Evolutionary conservation across 768 basidiomycete species (phyloP), one percentile per base, ranked within the genome.

Genomic region (Hortiboletus flavorubellus): DNA sequence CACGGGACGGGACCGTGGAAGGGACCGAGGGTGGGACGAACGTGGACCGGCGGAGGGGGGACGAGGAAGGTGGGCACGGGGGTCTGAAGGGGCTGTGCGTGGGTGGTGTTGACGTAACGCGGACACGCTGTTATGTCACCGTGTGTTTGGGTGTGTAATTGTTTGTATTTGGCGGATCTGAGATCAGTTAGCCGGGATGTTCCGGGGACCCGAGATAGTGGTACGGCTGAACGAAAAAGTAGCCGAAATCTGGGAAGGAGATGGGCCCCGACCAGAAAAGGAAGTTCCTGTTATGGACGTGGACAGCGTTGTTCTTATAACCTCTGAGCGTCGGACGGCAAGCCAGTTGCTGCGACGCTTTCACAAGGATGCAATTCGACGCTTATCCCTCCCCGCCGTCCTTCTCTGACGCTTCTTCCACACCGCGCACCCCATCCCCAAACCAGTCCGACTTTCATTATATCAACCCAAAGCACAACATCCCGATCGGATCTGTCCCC

Each of bases 351-450:
- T 62, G 68, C 55, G 60, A 56, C 62, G 59, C 61, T 63, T 50
- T 41, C 44, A 42, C 42, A 30, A 46, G 21, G 57, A 79, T 79
- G 78, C 78, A 80, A 66, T 88, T 86, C 70, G 84, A 86, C 75
- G 70, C 75, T 8, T 87, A 84, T 72, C 73, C 81, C 48, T 78
- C 71, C 34, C 67, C 68, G 39, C 63, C 68, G 33, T 60, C 83
- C 61, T 85, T 84, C 75, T 83, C 84, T 53, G 83, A 86, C 74
- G 79, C 83, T 58, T 86, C 81, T 48, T 76, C 86, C 42, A 76
- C 80, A 2, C 88, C 89, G 2, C 81, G 87, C 52, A 90, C 89
- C 0, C 89, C 89, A 0, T 89, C 89, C 2, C 89, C 89, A 21
- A 76, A 72, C 43, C 65, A 72, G 15, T 59, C 71, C 60, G 73